Percentiles rank a stretch among this genome's conserved stretches.
phyloP scores from a whole-genome alignment of 1,284 basidiomycete species.

The Trametes sp. region DNA sequence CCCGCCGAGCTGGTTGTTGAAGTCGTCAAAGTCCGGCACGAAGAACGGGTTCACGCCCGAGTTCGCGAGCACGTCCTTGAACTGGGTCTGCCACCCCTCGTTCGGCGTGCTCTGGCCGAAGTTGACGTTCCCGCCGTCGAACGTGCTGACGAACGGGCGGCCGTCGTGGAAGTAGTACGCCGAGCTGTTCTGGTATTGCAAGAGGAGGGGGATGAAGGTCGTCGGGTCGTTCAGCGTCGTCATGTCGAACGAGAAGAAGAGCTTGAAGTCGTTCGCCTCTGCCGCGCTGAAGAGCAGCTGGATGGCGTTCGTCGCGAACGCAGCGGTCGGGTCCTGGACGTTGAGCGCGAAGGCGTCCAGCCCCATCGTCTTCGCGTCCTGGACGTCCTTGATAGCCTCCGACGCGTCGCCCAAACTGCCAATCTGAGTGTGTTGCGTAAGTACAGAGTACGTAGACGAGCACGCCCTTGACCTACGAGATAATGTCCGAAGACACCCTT shows the following conservation, averaged over 20 bases:
- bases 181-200: slow-evolving; percentile 21
- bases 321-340: slow-evolving; percentile 20
- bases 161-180: slow-evolving; percentile 25
- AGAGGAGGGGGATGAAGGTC: slow-evolving; percentile 26
- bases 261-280: slow-evolving; percentile 58
- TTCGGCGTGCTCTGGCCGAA: slow-evolving; percentile 22
- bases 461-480: slow-evolving; percentile 3
- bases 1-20: slow-evolving; percentile 13
- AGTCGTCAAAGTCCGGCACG: slow-evolving; percentile 27
- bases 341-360: slow-evolving; percentile 27
- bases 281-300: slow-evolving; percentile 25
- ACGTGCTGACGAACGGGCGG: slow-evolving; percentile 29
- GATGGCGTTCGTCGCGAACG: slow-evolving; percentile 14
- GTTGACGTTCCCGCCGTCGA: slow-evolving; percentile 21
- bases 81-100: slow-evolving; percentile 24
- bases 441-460: neutral
- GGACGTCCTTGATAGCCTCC: slow-evolving; percentile 25
- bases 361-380: slow-evolving; percentile 22
- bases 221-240: slow-evolving; percentile 30
- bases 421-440: neutral
- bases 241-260: slow-evolving; percentile 89
- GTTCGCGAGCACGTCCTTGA: slow-evolving; percentile 22
- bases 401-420: slow-evolving; percentile 15
- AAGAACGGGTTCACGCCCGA: slow-evolving; percentile 25
- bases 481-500: slow-evolving; percentile 29